Base-by-base conservation (phyloP, 495 filamentous ascomycete genomes). In the Lepraria neglecta region DNA sequence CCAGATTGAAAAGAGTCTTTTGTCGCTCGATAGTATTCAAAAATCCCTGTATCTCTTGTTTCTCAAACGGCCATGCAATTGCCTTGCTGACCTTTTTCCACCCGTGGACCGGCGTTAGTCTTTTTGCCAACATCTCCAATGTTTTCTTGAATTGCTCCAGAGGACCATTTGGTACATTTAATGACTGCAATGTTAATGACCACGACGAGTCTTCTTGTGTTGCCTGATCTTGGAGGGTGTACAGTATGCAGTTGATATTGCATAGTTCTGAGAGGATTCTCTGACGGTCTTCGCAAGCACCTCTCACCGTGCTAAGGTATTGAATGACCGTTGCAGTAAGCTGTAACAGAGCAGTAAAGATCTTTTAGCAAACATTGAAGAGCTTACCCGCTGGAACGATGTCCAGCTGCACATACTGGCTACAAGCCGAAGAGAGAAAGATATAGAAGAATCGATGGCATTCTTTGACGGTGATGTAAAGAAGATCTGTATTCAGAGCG, bases 401-500 rank as follows among this genome's bases (percentile, higher is more conserved):
- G 51, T 3, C 45, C 45, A 68, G 58, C 61, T 73, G 27, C 65
- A 70, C 46, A 9, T 73, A 33, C 58, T 73, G 47, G 52, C 33
- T 59, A 73, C 71, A 42, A 63, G 71, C 57, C 68, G 68, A 59
- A 65, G 60, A 55, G 62, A 72, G 47, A 61, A 60, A 35, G 64
- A 71, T n/a, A 69, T 73, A 62, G 58, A 33, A 68, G 67, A 53
- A 54, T 64, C 12, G 1, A 31, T 60, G 57, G 53, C 33, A 9
- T 9, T 17, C 30, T 19, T 56, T 9, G 42, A 19, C 11, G 14
- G 19, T n/a, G 28, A 21, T 30, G 40, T 27, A 24, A 21, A 28
- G 9, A 47, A 33, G 31, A 40, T 63, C 15, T 48, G 35, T 19
- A 51, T 63, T n/a, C 38, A 58, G 4, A 63, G 60, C 45, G 40